phyloP scores from a whole-genome alignment of 164 flowering plant species.

The Berberis thunbergii region DNA sequence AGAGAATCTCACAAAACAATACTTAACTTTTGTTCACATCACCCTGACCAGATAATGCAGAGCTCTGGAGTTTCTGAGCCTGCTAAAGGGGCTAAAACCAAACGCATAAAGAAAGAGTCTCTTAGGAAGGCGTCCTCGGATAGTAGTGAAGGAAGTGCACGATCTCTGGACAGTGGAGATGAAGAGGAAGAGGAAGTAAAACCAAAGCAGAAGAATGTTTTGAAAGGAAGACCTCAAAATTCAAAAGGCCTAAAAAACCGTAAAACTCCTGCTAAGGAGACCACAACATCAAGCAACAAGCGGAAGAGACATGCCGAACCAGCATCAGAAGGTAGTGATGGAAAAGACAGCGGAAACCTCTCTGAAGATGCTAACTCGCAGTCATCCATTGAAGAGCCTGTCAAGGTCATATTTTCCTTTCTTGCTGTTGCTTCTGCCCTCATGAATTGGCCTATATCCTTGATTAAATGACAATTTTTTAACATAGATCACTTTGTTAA shows the following conservation, averaged over 20 bases:
- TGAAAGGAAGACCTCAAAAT: constrained; percentile 28
- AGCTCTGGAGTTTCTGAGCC: constrained; percentile 30
- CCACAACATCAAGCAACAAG: constrained; percentile 29
- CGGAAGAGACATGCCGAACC: constrained; percentile 29
- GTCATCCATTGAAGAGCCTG: constrained; percentile 51
- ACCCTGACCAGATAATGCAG: constrained; percentile 35
- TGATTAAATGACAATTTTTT: background rate
- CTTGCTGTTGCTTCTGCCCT: background rate
- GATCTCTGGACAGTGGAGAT: constrained; percentile 29
- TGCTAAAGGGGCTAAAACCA: constrained; percentile 24
- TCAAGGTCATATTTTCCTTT: constrained; percentile 35
- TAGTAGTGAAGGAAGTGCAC: constrained; percentile 28
- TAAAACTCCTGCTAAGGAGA: constrained; percentile 18
- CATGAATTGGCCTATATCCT: background rate
- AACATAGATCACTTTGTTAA: constrained; percentile 8
- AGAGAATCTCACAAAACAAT: background rate
- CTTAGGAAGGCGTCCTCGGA: constrained; percentile 24
- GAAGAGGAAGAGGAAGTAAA: constrained; percentile 39
- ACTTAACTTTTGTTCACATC: background rate
- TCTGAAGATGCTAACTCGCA: constrained; percentile 51
- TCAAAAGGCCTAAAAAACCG: constrained; percentile 42
- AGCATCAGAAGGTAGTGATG: constrained; percentile 16
- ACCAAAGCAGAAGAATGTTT: constrained; percentile 35
- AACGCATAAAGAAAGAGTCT: constrained; percentile 18
- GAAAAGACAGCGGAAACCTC: constrained; percentile 37